Conservation (phyloP, 106 monocot genomes). For the Apostasia ramifera region DNA sequence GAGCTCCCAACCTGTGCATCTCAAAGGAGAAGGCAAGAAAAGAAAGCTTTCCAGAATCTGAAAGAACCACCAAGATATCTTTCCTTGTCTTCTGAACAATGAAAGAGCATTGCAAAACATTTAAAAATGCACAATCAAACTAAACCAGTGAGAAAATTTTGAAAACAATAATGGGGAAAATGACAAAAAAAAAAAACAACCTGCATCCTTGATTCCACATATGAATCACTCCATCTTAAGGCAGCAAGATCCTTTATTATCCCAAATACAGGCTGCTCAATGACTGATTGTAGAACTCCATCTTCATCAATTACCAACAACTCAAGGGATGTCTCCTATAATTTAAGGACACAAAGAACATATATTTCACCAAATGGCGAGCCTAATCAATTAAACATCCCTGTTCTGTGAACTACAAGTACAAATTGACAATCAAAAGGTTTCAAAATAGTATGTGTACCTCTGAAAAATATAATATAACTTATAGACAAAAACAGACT, state of each 20-base stretch:
- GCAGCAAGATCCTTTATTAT: constrained; percentile 83
- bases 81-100: constrained; percentile 49
- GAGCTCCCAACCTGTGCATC: constrained; percentile 68
- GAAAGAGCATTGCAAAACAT: background rate
- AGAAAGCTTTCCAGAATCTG: constrained; percentile 89
- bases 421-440: background rate
- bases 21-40: constrained; percentile 71
- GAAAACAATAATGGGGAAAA: background rate
- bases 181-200: constrained; percentile 12
- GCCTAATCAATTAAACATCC: constrained; percentile 2
- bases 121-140: background rate
- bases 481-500: background rate
- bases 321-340: constrained; percentile 90
- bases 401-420: background rate
- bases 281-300: constrained; percentile 68
- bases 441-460: no score
- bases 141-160: background rate
- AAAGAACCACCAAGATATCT: constrained; percentile 81
- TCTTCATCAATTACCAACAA: constrained; percentile 61
- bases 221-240: constrained; percentile 45
- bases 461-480: background rate
- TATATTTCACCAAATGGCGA: background rate
- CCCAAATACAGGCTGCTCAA: constrained; percentile 88
- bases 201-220: constrained; percentile 23
- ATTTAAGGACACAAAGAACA: background rate